A percentile compares a stretch with the other conserved stretches of the same genome.
These are phyloP conservation scores for Withania somnifera DNA, from an alignment of 305 asterid species.

Conservation along the genomic window DNA sequence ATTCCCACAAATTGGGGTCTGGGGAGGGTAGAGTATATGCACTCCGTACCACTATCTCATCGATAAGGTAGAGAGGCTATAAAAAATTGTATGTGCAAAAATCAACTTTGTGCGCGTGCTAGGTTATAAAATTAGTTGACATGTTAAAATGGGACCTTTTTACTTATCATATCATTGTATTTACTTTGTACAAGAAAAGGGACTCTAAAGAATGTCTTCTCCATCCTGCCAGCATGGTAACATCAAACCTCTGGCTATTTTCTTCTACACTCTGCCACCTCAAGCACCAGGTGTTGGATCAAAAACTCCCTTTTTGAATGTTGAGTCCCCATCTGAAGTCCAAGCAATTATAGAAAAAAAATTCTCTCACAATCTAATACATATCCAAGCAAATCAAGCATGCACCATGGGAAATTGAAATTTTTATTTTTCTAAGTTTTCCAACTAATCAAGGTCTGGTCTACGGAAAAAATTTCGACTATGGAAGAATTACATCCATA, in stretches of 20 bases:
- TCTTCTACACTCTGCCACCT: slow-evolving; percentile 84
- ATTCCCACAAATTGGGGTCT: too few species aligned
- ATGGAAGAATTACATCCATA: slow-evolving; percentile 23
- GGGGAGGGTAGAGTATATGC: too few species aligned
- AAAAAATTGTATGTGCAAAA: too few species aligned
- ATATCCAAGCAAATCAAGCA: slow-evolving; percentile 39
- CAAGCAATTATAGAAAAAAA: slow-evolving; percentile 52
- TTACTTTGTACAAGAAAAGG: too few species aligned
- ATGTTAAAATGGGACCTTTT: too few species aligned
- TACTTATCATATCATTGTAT: too few species aligned
- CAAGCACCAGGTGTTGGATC: slow-evolving; percentile 99
- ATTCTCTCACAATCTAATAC: slow-evolving; percentile 68
- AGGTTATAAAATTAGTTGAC: too few species aligned
- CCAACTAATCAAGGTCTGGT: slow-evolving; percentile 27
- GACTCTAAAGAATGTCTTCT: too few species aligned
- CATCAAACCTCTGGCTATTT: slow-evolving; percentile 63
- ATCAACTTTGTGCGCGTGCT: too few species aligned
- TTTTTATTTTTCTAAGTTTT: slow-evolving; percentile 29
- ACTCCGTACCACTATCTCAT: too few species aligned
- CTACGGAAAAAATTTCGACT: slow-evolving; percentile 16
- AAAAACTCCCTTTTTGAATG: slow-evolving; percentile 57
- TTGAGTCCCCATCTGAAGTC: slow-evolving; percentile 66
- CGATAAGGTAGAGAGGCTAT: too few species aligned
- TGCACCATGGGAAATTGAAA: slow-evolving; percentile 59
- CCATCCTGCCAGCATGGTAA: slow-evolving; percentile 60